Conservation (phyloP, 2,329 filamentous ascomycete genomes). For the Aspergillus thermomutatus region DNA sequence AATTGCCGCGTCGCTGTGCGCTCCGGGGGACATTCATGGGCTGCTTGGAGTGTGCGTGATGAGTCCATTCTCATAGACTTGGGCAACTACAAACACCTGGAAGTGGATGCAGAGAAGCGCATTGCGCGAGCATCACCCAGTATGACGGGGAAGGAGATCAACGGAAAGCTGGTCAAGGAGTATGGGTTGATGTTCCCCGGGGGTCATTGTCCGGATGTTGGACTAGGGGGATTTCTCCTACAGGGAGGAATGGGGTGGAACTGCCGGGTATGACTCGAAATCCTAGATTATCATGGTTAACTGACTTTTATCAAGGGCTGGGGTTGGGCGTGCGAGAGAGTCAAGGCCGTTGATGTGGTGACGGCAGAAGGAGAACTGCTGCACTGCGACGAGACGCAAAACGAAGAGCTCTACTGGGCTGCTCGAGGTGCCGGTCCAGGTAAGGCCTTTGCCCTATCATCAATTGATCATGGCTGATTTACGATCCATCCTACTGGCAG, state of each 20-base stretch:
- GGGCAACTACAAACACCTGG: background rate
- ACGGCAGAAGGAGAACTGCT: slow-evolving; percentile 37
- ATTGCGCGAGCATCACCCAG: no score
- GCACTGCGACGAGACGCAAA: slow-evolving; percentile 23
- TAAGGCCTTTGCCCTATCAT: no score
- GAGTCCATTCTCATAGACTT: background rate
- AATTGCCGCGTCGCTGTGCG: slow-evolving; percentile 41
- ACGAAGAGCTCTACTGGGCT: slow-evolving; percentile 47
- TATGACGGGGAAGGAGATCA: background rate
- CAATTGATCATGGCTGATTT: no score
- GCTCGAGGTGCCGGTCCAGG: slow-evolving; percentile 43
- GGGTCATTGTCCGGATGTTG: background rate
- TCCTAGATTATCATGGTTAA: no score
- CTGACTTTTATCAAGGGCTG: slow-evolving; percentile 1
- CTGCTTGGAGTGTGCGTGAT: slow-evolving; percentile 32
- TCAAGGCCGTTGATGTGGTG: slow-evolving; percentile 46
- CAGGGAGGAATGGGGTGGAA: background rate
- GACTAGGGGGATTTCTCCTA: background rate
- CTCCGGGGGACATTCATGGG: slow-evolving; percentile 47
- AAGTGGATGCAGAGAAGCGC: no score
- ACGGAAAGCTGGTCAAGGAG: background rate
- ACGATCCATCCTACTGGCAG: no score
- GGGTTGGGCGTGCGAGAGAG: slow-evolving; percentile 49
- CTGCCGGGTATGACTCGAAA: background rate
- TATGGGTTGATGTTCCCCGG: no score